Percentiles rank a stretch among this genome's conserved stretches.
Conservation (phyloP, 2,329 filamentous ascomycete species). For the Acephala macrosclerotiorum region DNA sequence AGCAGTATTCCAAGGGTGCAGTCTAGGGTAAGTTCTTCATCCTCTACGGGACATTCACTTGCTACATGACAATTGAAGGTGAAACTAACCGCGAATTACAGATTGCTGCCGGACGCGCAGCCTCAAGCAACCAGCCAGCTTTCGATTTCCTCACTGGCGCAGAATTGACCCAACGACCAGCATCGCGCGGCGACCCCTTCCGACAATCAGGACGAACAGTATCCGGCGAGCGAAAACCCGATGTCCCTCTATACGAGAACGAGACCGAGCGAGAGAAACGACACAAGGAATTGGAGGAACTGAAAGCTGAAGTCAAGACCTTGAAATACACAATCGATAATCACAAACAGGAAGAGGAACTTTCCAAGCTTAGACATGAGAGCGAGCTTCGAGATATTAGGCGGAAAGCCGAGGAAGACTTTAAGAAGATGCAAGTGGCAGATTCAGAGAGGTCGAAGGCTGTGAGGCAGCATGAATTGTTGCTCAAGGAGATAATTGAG, state of each 20-base stretch:
- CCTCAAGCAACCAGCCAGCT: slow-evolving; percentile 55
- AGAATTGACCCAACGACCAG: slow-evolving; percentile 47
- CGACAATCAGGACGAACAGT: slow-evolving; percentile 57
- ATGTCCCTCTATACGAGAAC: slow-evolving; percentile 47
- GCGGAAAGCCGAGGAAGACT: slow-evolving; percentile 84
- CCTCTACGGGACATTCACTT: background rate
- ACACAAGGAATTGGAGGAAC: slow-evolving; percentile 67
- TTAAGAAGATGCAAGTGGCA: slow-evolving; percentile 68
- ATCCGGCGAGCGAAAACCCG: slow-evolving; percentile 57
- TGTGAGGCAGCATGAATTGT: slow-evolving; percentile 55
- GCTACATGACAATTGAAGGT: background rate
- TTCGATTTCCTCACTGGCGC: slow-evolving; percentile 67
- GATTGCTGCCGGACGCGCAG: slow-evolving; percentile 56
- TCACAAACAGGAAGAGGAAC: slow-evolving; percentile 85
- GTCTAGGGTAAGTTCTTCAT: slow-evolving; percentile 38
- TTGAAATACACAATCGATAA: slow-evolving; percentile 88
- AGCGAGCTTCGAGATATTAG: slow-evolving; percentile 84
- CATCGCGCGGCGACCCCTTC: slow-evolving; percentile 37
- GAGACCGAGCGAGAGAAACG: slow-evolving; percentile 38
- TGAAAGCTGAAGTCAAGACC: slow-evolving; percentile 89
- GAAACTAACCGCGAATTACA: slow-evolving; percentile 23
- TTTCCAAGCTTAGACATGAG: slow-evolving; percentile 79
- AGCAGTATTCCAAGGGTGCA: slow-evolving; percentile 41
- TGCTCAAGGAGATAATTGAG: slow-evolving; percentile 60
- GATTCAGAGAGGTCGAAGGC: slow-evolving; percentile 62